A percentile compares a stretch with the other conserved stretches of the same genome.
phyloP scores from a whole-genome alignment of 208 protist species.

The Balamuthia mandrillaris region DNA sequence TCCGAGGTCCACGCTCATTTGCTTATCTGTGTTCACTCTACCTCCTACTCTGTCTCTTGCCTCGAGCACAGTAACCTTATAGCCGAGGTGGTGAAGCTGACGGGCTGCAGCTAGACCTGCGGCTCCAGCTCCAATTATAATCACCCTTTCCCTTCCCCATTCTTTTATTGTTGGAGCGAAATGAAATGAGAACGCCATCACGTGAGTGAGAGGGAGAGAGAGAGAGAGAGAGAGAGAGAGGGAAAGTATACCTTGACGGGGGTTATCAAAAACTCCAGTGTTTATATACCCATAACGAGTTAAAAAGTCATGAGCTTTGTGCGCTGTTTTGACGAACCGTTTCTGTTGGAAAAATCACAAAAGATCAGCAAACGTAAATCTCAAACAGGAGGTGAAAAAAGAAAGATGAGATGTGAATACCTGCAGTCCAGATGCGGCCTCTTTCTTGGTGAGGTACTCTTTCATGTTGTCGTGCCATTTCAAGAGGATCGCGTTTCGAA shows the following conservation, averaged over 20 bases:
- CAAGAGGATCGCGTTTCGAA: background rate
- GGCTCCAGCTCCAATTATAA: slow-evolving; percentile 42
- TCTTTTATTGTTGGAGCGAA: background rate
- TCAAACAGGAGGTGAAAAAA: background rate
- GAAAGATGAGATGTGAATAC: background rate
- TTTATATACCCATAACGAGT: slow-evolving; percentile 25
- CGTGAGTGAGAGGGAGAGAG: background rate
- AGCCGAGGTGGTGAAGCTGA: background rate
- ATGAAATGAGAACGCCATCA: background rate
- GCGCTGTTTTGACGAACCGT: background rate
- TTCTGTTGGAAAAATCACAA: background rate
- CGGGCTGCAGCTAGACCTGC: slow-evolving; percentile 37
- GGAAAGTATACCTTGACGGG: background rate
- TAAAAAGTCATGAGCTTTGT: background rate
- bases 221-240: background rate
- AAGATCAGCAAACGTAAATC: background rate
- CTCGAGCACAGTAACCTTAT: slow-evolving; percentile 30
- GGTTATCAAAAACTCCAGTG: background rate
- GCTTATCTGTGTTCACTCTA: background rate
- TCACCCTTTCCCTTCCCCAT: background rate
- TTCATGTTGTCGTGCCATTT: slow-evolving; percentile 1
- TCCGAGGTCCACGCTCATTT: background rate
- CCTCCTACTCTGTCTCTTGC: slow-evolving; percentile 21
- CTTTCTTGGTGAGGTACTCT: background rate
- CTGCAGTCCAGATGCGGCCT: background rate